Percentiles rank a stretch among this genome's conserved stretches.
phyloP scores from a whole-genome alignment of 73 alveolate genomes.

The Paramecium bursaria region DNA sequence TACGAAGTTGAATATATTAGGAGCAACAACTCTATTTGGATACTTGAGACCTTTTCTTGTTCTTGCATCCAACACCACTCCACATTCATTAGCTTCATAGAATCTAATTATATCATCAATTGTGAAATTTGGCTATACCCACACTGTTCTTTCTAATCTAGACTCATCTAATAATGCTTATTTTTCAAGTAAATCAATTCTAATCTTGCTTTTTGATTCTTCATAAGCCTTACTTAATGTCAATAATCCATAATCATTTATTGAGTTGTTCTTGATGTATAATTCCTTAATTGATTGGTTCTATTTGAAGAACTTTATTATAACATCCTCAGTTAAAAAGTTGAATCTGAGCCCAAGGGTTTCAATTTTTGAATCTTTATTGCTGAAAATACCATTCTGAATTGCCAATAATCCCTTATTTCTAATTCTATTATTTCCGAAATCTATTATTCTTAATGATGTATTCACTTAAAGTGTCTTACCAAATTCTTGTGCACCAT shows the following conservation, averaged over 20 bases:
- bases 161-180: constrained; percentile 77
- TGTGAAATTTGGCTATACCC: constrained; percentile 83
- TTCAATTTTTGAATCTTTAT: constrained; percentile 80
- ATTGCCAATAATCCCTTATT: constrained; percentile 90
- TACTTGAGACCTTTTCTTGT: constrained; percentile 84
- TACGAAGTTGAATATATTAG: constrained; percentile 78
- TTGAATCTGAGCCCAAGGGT: constrained; percentile 89
- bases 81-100: constrained; percentile 79
- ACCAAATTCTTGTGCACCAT: constrained; percentile 94
- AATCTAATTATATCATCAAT: constrained; percentile 51
- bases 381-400: constrained; percentile 81
- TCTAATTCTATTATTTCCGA: constrained; percentile 94
- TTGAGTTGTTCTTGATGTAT: constrained; percentile 80
- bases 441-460: constrained; percentile 84
- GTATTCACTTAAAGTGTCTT: constrained; percentile 83
- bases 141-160: constrained; percentile 87
- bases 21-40: constrained; percentile 80
- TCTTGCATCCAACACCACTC: constrained; percentile 88
- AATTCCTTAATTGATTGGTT: constrained; percentile 79
- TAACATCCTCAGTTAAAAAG: constrained; percentile 89
- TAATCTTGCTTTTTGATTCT: constrained; percentile 72
- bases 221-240: constrained; percentile 72
- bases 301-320: constrained; percentile 77
- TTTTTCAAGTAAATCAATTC: constrained; percentile 86
- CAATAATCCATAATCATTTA: constrained; percentile 81